Conservation (phyloP, 148 eudicot genomes). For the Rhododendron simsii region DNA sequence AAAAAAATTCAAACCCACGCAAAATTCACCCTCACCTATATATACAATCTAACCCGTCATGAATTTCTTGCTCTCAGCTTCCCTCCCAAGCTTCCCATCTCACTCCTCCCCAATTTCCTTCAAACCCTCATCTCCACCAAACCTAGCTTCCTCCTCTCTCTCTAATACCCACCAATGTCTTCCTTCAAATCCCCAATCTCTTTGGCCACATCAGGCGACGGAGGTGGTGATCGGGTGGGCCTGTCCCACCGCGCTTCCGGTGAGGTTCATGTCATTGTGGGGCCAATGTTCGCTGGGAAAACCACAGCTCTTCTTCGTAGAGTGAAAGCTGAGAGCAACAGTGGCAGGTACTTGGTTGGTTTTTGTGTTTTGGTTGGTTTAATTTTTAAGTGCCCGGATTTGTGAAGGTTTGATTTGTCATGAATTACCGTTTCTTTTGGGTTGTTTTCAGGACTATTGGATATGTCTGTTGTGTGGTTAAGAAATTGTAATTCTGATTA, state of each 20-base stretch:
- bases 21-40: neutral
- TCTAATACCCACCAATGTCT: neutral
- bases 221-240: neutral
- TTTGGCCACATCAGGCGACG: neutral
- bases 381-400: neutral
- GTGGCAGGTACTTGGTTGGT: slow-evolving; percentile 53
- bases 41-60: neutral
- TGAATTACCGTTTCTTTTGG: neutral
- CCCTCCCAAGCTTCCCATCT: neutral
- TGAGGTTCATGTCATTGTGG: slow-evolving; percentile 87
- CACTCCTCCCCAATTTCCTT: neutral
- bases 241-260: slow-evolving; percentile 25
- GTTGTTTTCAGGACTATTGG: too few relatives aligned
- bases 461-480: too few relatives aligned
- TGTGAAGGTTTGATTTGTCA: neutral
- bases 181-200: slow-evolving; percentile 14
- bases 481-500: too few relatives aligned
- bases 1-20: neutral
- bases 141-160: neutral
- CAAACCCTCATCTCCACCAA: neutral
- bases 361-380: neutral
- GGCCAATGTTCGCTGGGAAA: slow-evolving; percentile 83
- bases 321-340: slow-evolving; percentile 43
- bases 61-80: neutral
- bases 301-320: slow-evolving; percentile 85